Evolutionary conservation across 306 rosid genomes (phyloP).

Genomic region (Glycine soja): DNA sequence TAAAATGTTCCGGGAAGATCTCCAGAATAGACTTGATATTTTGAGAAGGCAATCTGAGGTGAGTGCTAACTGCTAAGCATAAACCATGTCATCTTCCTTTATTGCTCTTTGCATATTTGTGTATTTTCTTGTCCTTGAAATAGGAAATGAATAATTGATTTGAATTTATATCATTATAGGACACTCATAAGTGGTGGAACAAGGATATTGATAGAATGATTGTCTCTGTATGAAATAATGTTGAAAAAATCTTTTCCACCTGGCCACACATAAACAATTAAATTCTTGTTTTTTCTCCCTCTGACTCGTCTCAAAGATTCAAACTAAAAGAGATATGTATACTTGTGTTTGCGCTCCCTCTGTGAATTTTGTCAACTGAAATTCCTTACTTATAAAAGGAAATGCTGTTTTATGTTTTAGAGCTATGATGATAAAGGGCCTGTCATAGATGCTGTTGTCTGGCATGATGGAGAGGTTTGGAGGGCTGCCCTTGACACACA

Average conservation of each 20-base stretch:
- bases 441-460: conserved; percentile 86
- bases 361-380: conserved; percentile 15
- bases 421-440: conserved; percentile 95
- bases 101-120: conserved; percentile 19
- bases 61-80: too few relatives aligned
- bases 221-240: conserved; percentile 11
- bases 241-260: conserved; percentile 32
- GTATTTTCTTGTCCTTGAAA: conserved; percentile 33
- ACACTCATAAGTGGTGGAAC: conserved; percentile 9
- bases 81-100: conserved; percentile 22
- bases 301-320: conserved; percentile 9
- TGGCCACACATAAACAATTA: not conserved
- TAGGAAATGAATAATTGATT: conserved; percentile 33
- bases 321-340: conserved; percentile 21
- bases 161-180: conserved; percentile 15
- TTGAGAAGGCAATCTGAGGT: conserved; percentile 90
- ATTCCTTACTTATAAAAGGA: conserved; percentile 17
- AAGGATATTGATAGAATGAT: conserved; percentile 34
- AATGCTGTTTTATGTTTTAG: conserved; percentile 56
- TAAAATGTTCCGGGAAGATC: conserved; percentile 79
- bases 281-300: conserved; percentile 17
- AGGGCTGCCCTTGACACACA: conserved; percentile 93
- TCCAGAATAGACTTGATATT: conserved; percentile 78
- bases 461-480: conserved; percentile 99
- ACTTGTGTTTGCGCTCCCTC: conserved; percentile 8